Evolutionary conservation across 1,139 yeast genomes (phyloP).

Genomic region (Nematodospora anomalae): DNA sequence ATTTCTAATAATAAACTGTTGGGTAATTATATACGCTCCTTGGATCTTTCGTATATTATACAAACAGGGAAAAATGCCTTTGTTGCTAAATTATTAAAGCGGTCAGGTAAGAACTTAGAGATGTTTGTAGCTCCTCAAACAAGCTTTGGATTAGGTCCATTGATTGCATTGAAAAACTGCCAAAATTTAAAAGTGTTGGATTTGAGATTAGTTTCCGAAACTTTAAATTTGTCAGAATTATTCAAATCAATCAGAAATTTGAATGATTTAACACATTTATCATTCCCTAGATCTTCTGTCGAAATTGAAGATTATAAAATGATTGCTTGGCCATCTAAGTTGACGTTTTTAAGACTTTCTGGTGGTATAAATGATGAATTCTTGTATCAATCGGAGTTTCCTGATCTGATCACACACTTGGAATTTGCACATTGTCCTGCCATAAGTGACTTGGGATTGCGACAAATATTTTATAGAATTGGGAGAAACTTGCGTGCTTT

Average conservation of each 20-base stretch:
- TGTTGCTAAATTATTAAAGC: conserved; percentile 75
- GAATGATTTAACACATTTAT: conserved; percentile 63
- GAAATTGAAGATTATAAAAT: conserved; percentile 61
- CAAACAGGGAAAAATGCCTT: conserved; percentile 94
- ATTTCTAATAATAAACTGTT: conserved; percentile 47
- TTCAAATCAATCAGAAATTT: conserved; percentile 71
- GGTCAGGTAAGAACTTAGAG: conserved; percentile 65
- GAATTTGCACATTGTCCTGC: conserved; percentile 89
- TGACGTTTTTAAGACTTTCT: conserved; percentile 71
- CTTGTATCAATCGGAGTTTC: conserved; percentile 64
- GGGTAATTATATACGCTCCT: conserved; percentile 46
- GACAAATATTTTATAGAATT: conserved; percentile 56
- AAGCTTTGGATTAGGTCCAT: conserved; percentile 88
- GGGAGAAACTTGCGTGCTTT: conserved; percentile 66
- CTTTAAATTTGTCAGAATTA: conserved; percentile 76
- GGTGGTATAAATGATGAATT: conserved; percentile 90
- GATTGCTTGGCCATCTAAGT: conserved; percentile 74
- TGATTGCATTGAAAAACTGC: conserved; percentile 76
- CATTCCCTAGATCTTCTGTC: conserved; percentile 87
- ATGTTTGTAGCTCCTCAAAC: conserved; percentile 90
- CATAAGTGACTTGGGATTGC: conserved; percentile 60
- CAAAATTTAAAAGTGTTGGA: conserved; percentile 64
- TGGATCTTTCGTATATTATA: conserved; percentile 76
- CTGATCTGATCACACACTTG: conserved; percentile 64
- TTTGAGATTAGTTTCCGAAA: conserved; percentile 86